Conservation (phyloP, 1,284 basidiomycete genomes). For the Neolentinus lepideus region DNA sequence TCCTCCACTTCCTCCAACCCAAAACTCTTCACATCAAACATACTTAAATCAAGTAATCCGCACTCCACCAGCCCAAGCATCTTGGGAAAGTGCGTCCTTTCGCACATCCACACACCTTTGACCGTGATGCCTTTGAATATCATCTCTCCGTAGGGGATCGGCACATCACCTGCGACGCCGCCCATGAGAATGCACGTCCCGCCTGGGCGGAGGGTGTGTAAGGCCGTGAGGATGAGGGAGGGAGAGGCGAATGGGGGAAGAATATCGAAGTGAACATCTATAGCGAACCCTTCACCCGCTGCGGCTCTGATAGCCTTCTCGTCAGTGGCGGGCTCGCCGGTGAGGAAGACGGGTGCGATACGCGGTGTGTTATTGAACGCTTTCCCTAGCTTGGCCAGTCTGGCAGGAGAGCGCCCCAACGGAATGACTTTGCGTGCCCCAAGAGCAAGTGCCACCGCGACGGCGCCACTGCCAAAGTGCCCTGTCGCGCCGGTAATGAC, state of each 20-base stretch:
- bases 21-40: background rate
- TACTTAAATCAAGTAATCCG: background rate
- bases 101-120: conserved; percentile 1
- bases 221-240: background rate
- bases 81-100: background rate
- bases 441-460: background rate
- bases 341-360: background rate
- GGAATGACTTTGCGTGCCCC: conserved; percentile 1
- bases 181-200: conserved; percentile 1
- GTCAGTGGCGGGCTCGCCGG: background rate
- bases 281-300: background rate
- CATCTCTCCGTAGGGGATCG: background rate
- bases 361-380: background rate
- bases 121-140: background rate
- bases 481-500: conserved; percentile 1
- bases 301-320: background rate
- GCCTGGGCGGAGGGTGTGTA: background rate
- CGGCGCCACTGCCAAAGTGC: conserved; percentile 2
- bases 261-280: conserved; percentile 1
- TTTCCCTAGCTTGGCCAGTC: background rate
- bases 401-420: background rate
- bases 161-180: background rate
- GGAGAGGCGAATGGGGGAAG: background rate
- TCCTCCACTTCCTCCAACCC: background rate
- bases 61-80: background rate